phyloP scores from a whole-genome alignment of 2,329 filamentous ascomycete species.

The Cladorrhinum sp. region DNA sequence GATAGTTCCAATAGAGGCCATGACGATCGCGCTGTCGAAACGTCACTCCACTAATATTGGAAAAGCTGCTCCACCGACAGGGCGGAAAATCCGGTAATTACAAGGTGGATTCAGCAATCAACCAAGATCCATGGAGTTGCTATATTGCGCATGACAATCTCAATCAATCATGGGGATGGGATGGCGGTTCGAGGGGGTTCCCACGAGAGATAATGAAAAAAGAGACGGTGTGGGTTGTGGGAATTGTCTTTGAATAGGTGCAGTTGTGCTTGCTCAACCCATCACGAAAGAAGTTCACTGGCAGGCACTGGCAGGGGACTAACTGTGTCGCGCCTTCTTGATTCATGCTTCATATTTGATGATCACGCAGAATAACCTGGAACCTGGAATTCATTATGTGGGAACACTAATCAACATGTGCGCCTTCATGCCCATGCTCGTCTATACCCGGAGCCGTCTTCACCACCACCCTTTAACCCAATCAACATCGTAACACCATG shows the following conservation, averaged over 20 bases:
- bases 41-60: slow-evolving; percentile 9
- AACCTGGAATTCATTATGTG: neutral
- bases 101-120: slow-evolving; percentile 2
- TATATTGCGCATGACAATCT: neutral
- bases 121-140: slow-evolving; percentile 3
- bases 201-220: neutral
- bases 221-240: neutral
- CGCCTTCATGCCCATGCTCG: neutral
- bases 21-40: slow-evolving; percentile 1
- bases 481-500: neutral
- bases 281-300: neutral
- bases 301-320: neutral
- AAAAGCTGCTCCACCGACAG: slow-evolving; percentile 11
- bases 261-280: neutral
- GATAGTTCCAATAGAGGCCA: slow-evolving; percentile 2
- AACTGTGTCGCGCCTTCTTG: neutral
- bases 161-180: neutral
- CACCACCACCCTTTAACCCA: neutral
- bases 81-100: slow-evolving; percentile 13
- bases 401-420: neutral
- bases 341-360: neutral
- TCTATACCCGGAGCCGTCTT: neutral
- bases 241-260: no score
- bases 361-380: no score
- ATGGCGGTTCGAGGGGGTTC: neutral